phyloP scores from a whole-genome alignment of 345 rosid species.

The Populus nigra region DNA sequence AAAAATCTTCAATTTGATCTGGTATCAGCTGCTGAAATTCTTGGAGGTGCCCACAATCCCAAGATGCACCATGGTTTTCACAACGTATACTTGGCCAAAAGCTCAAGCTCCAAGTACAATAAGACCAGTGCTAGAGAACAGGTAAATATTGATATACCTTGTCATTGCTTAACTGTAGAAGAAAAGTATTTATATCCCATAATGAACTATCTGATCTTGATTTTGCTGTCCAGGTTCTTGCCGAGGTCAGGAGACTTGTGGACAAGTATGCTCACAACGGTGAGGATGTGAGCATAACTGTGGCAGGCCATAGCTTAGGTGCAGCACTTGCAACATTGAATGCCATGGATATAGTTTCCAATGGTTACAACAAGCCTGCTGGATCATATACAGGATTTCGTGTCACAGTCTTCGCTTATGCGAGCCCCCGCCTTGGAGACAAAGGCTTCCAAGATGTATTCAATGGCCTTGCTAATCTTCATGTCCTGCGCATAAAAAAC shows the following conservation, averaged over 20 bases:
- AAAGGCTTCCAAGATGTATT: background rate
- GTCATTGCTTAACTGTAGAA: background rate
- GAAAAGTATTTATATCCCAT: too few species aligned
- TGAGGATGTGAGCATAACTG: slow-evolving; percentile 15
- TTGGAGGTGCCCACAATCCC: slow-evolving; percentile 7
- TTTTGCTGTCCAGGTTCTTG: slow-evolving; percentile 3
- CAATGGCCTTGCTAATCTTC: slow-evolving; percentile 3
- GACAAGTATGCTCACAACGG: background rate
- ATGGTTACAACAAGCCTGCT: slow-evolving; percentile 24
- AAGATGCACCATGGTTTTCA: slow-evolving; percentile 19
- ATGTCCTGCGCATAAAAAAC: slow-evolving; percentile 16
- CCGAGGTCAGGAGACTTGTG: slow-evolving; percentile 13
- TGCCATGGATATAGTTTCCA: slow-evolving; percentile 17
- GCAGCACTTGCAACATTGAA: slow-evolving; percentile 26
- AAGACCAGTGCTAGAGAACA: slow-evolving; percentile 26
- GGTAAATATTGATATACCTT: background rate
- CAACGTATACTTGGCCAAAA: slow-evolving; percentile 8
- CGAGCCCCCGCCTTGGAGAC: slow-evolving; percentile 19
- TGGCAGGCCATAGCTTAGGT: slow-evolving; percentile 21
- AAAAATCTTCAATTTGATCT: background rate
- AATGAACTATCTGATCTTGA: background rate
- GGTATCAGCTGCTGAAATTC: slow-evolving; percentile 9
- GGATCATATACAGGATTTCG: background rate
- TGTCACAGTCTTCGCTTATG: slow-evolving; percentile 20
- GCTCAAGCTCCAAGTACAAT: slow-evolving; percentile 1